Evolutionary conservation across 2,329 filamentous ascomycete genomes (phyloP), one percentile per base, ranked within the genome.

Genomic region (Verticillium nonalfalfae): DNA sequence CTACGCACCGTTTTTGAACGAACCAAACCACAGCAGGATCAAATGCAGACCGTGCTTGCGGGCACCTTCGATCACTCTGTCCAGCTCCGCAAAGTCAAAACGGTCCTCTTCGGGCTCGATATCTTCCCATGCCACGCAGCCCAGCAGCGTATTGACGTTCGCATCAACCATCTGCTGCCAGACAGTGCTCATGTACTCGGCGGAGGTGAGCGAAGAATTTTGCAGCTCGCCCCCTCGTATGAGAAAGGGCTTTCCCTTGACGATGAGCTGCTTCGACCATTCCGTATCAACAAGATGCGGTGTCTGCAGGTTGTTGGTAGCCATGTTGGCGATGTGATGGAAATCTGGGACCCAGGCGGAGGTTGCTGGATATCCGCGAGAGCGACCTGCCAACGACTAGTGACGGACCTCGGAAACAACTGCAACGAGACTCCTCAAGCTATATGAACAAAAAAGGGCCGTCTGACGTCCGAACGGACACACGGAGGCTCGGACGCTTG

Each of bases 91-190:
- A 57, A 74, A 74, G 57, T 68, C 62, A 60, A 73, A 74, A 9
- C 50, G 35, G 14, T 64, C 70, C 63, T 74, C 70, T n/a, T 65
- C 65, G 1, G 69, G 70, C 64, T 74, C 71, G 52, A 73, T 68
- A 62, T 67, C 67, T 59, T 73, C 72, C 72, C 72, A 73, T 0
- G 70, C 68, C 2, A 73, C 70, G 18, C 63, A 67, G 4, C 71
- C 72, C 1, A 73, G 67, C 9, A 74, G 61, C 2, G 72, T 74
- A 62, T 74, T 74, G 63, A 73, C 64, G 52, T 69, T 64, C 18
- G 61, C 61, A 34, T 63, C 65, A 55, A 60, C 64, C 66, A 74
- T 67, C 56, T 65, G 65, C n/a, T 63, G 65, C 67, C 67, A 72
- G 9, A 73, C 66, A 1, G 63, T 60, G 9, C 59, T 56, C 72